Base-by-base conservation (phyloP, 257 asterid species). In the Anisodus tanguticus region DNA sequence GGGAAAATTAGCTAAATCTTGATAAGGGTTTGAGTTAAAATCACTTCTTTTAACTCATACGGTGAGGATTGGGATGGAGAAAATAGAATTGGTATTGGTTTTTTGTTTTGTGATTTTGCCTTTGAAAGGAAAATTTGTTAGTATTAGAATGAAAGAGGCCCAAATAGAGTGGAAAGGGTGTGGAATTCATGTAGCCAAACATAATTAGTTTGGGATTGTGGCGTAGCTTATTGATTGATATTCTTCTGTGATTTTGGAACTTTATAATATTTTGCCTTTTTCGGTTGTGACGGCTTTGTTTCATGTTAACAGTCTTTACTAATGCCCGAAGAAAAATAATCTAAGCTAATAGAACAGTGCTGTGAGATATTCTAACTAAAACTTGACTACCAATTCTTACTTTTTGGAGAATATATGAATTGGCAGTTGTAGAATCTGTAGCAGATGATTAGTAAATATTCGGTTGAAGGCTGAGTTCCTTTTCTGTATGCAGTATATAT, bases 401-500 rank as follows among this genome's bases (percentile, higher is more conserved):
- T 19, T 72, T 51, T 45, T 45, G 60, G 37, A 47, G 80, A 71
- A 47, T 72, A 47, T 19, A 45, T 72, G 80, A 72, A 72, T 72
- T 72, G 57, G 57, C 41, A 51, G 45, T 53, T 6, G 63, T 76
- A 53, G 64, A 76, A 26, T 26, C 47, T 76, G 63, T 51, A 51
- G 47, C 15, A 22, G 80, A 51, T 74, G 62, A 74, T 74, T 71
- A 13, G 64, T 31, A 77, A 45, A 71, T 71, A 71, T 71, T 71
- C 17, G 9, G 79, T 2, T 4, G n/a, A 71, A 71, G 10, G 9
- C 45, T 88, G 82, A 77, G 64, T 53, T 77, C 31, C 49, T 26
- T 77, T 77, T 78, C 72, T 88, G 47, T 85, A 67, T 92, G 68
- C 87, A 88, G 91, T 90, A 79, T 86, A 77, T 85, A 55, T 84